Base-by-base conservation (phyloP, 345 rosid genomes). In the Linum tenue region DNA sequence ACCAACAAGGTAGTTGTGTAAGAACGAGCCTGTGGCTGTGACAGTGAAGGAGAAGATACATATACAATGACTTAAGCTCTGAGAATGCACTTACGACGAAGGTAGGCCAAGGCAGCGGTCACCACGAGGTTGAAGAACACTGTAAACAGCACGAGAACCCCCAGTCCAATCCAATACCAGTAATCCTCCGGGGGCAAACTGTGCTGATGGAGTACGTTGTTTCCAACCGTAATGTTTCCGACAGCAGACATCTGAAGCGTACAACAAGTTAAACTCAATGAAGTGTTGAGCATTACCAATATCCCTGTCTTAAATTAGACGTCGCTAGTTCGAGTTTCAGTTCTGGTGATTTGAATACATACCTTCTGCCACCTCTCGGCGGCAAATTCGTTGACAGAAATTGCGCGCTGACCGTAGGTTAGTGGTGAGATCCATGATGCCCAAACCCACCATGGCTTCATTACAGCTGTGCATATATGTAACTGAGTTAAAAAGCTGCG, bases 281-380 rank as follows among this genome's bases (percentile, higher is more conserved):
- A 22, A 22, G 31, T 22, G 31, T 22, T 22, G 31, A 63, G 44
- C 70, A 56, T 1, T 4, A 7, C 41, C 1, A 22, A 22, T 22
- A 22, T 22, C 31, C 31, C 31, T 22, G 40, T 36, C 16, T 2
- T 6, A 65, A 22, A 36, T 38, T 53, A n/a, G 7, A 43, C 5
- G 37, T 6, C 17, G 17, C 9, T 15, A 3, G 15, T 57, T 7
- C 3, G 1, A 17, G 0, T 17, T 35, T 57, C 31, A 15, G 9
- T 4, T 41, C 31, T 22, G 31, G 31, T 41, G 53, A 48, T 48
- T 48, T 48, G 2, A 5, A 35, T 37, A 12, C 5, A 35, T 66
- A 88, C 96, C 78, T 83, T 73, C 44, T 81, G 79, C 96, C 97
- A 85, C 17, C 97, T 63, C 4, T 91, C 87, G 67, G 96, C 85